phyloP scores from a whole-genome alignment of 495 filamentous ascomycete genomes.

The Hypoxylon fragiforme region DNA sequence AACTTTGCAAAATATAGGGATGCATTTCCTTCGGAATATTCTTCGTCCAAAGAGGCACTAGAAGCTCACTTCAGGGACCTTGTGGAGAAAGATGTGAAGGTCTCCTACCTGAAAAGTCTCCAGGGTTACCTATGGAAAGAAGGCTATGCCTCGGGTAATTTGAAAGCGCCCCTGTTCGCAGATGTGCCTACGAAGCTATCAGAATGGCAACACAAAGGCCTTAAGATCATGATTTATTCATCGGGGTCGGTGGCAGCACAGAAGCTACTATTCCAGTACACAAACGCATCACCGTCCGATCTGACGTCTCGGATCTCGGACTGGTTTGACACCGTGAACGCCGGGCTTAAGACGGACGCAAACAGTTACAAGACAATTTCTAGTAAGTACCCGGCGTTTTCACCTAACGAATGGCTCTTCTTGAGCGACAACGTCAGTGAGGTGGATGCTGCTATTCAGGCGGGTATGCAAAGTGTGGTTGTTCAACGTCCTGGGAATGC shows the following conservation, averaged over 20 bases:
- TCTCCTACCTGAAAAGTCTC: constrained; percentile 68
- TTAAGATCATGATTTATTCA: constrained; percentile 68
- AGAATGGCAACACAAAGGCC: constrained; percentile 51
- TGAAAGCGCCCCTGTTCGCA: constrained; percentile 67
- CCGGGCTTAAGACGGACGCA: constrained; percentile 65
- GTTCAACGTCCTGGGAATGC: constrained; percentile 68
- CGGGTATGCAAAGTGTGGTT: constrained; percentile 64
- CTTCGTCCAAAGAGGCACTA: constrained; percentile 53
- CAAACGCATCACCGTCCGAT: constrained; percentile 59
- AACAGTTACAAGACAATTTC: constrained; percentile 64
- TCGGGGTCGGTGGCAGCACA: constrained; percentile 72
- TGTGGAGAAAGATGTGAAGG: constrained; percentile 66
- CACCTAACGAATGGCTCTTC: constrained; percentile 60
- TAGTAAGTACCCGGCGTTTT: constrained; percentile 44
- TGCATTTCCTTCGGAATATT: constrained; percentile 65
- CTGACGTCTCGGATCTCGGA: constrained; percentile 56
- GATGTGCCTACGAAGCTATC: constrained; percentile 63
- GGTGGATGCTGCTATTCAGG: constrained; percentile 63
- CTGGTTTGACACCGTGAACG: constrained; percentile 74
- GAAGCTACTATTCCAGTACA: constrained; percentile 69
- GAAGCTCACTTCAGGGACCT: constrained; percentile 64
- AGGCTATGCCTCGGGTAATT: constrained; percentile 63
- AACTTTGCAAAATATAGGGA: constrained; percentile 60
- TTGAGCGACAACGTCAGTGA: constrained; percentile 73
- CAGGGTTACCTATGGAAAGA: constrained; percentile 72